Percentiles rank a stretch among this genome's conserved stretches.
Evolutionary conservation across 1,139 yeast species (phyloP).

Genomic region (Sugiyamaella castrensis): DNA sequence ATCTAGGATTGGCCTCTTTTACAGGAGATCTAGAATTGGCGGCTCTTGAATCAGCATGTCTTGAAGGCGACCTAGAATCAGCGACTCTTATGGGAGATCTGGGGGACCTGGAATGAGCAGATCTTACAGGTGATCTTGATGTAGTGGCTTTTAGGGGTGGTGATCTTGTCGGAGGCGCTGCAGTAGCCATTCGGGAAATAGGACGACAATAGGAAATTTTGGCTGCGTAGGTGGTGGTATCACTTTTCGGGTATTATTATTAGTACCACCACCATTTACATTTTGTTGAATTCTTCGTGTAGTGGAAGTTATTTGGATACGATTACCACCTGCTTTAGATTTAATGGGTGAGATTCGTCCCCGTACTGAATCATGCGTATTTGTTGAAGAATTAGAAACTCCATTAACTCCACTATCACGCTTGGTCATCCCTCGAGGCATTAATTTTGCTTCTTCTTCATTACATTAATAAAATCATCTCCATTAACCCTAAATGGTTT

Average conservation of each 20-base stretch:
- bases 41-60: too few species aligned
- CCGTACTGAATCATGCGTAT: too few species aligned
- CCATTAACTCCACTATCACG: too few species aligned
- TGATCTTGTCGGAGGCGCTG: neutral
- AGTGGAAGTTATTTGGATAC: neutral
- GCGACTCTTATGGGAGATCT: neutral
- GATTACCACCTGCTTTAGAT: neutral
- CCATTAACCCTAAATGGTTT: constrained; percentile 36
- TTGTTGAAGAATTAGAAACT: too few species aligned
- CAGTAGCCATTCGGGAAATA: neutral
- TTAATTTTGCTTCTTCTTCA: constrained; percentile 25
- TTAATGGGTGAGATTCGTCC: neutral
- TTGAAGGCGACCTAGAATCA: too few species aligned
- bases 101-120: neutral
- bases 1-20: too few species aligned
- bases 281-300: too few species aligned
- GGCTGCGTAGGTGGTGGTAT: neutral
- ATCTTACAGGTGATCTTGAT: too few species aligned
- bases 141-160: too few species aligned
- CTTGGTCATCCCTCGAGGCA: too few species aligned
- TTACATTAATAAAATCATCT: constrained; percentile 25
- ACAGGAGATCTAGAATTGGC: too few species aligned
- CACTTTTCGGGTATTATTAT: neutral
- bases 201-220: neutral
- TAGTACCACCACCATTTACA: neutral